phyloP scores from a whole-genome alignment of 768 basidiomycete genomes.

The Galerina marginata region DNA sequence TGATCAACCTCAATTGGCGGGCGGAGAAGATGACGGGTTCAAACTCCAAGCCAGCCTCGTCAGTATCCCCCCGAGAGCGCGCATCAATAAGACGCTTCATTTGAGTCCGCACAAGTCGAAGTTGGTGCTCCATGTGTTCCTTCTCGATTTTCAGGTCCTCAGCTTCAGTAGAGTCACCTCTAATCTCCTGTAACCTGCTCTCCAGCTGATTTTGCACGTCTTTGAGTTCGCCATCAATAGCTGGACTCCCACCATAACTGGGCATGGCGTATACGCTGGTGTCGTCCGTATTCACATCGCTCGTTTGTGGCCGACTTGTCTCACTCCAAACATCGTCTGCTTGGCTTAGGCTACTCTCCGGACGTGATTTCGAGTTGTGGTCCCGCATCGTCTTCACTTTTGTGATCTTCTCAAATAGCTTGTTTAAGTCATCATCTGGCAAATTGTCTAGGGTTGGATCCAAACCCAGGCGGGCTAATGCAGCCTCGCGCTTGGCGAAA shows the following conservation, averaged over 20 bases:
- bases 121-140: conserved; percentile 91
- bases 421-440: conserved; percentile 94
- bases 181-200: conserved; percentile 67
- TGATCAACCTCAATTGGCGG: conserved; percentile 79
- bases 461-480: conserved; percentile 81
- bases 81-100: conserved; percentile 84
- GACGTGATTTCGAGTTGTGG: conserved; percentile 78
- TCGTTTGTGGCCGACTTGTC: conserved; percentile 77
- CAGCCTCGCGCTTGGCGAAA: conserved; percentile 95
- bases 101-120: conserved; percentile 78
- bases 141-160: conserved; percentile 90
- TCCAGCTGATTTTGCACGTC: conserved; percentile 81
- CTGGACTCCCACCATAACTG: conserved; percentile 63
- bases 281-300: conserved; percentile 84
- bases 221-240: conserved; percentile 66
- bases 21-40: conserved; percentile 87
- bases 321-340: conserved; percentile 92
- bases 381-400: conserved; percentile 90
- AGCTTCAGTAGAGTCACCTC: conserved; percentile 61
- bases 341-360: conserved; percentile 88
- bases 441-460: conserved; percentile 92
- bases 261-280: conserved; percentile 78
- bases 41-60: conserved; percentile 62
- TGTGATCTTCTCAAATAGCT: conserved; percentile 92
- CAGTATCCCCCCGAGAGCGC: conserved; percentile 76